Evolutionary conservation across 2,329 filamentous ascomycete species (phyloP).

Genomic region (Biscogniauxia sp.): DNA sequence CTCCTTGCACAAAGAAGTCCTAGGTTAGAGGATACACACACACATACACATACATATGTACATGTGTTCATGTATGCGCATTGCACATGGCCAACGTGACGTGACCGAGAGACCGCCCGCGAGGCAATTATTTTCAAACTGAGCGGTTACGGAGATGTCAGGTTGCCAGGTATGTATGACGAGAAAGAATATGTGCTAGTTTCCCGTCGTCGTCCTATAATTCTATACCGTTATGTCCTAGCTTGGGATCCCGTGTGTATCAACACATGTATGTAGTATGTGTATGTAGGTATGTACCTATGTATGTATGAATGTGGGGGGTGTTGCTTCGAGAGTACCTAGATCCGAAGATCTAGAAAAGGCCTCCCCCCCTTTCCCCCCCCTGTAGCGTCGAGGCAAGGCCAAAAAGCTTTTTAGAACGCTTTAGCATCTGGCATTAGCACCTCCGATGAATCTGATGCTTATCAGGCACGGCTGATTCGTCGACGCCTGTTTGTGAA

Average conservation of each 20-base stretch:
- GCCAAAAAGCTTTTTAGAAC: conserved; percentile 6
- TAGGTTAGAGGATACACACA: background rate
- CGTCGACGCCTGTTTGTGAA: conserved; percentile 17
- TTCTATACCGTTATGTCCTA: background rate
- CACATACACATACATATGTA: background rate
- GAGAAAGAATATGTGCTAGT: background rate
- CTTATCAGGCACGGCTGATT: conserved; percentile 22
- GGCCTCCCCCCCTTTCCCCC: too few species aligned
- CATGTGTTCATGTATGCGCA: too few species aligned
- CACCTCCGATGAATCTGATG: conserved; percentile 13
- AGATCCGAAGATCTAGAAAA: background rate
- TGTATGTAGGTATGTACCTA: background rate
- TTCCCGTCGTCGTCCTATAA: background rate
- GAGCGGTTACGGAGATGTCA: too few species aligned
- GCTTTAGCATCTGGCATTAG: conserved; percentile 6
- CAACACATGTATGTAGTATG: too few species aligned
- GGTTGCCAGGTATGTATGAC: background rate
- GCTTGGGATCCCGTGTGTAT: too few species aligned
- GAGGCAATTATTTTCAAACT: too few species aligned
- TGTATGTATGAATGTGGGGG: background rate
- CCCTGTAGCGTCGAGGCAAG: conserved; percentile 6
- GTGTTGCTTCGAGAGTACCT: too few species aligned
- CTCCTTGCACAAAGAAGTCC: too few species aligned
- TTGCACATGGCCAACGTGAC: background rate
- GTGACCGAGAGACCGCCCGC: background rate